Evolutionary conservation across 2,329 filamentous ascomycete species (phyloP).

Genomic region (Cordyceps farinosa): DNA sequence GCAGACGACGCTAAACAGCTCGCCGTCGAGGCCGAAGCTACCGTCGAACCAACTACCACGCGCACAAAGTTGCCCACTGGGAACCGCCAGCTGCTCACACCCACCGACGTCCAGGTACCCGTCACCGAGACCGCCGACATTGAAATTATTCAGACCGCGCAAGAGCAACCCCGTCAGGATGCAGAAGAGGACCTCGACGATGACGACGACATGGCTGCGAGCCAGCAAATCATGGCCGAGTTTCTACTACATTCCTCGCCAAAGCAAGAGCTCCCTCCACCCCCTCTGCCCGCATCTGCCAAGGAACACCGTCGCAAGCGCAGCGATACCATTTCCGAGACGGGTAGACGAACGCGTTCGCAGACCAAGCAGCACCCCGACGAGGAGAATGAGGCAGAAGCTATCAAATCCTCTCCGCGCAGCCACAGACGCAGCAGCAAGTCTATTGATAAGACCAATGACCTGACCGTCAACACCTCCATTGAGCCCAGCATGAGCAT

Average conservation of each 20-base stretch:
- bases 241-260: conserved; percentile 27
- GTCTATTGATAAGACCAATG: conserved; percentile 7
- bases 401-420: not conserved
- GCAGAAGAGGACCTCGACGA: conserved; percentile 1
- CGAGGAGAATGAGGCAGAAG: conserved; percentile 32
- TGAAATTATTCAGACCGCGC: conserved; percentile 17
- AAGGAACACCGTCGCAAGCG: conserved; percentile 11
- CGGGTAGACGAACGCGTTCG: conserved; percentile 13
- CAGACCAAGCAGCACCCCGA: conserved; percentile 18
- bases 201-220: conserved; percentile 20
- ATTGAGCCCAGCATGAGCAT: conserved; percentile 4
- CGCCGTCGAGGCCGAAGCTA: not conserved
- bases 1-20: not conserved
- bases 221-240: conserved; percentile 31
- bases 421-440: conserved; percentile 9
- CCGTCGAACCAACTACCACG: not conserved
- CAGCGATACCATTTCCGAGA: conserved; percentile 12
- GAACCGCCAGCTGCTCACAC: not conserved
- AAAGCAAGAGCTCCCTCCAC: conserved; percentile 1
- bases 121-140: conserved; percentile 21
- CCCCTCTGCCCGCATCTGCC: not conserved
- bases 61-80: not conserved
- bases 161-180: not conserved
- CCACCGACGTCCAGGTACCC: conserved; percentile 20
- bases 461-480: not conserved